Base-by-base conservation (phyloP, 2,329 filamentous ascomycete species). In the Periglandula ipomoeae region DNA sequence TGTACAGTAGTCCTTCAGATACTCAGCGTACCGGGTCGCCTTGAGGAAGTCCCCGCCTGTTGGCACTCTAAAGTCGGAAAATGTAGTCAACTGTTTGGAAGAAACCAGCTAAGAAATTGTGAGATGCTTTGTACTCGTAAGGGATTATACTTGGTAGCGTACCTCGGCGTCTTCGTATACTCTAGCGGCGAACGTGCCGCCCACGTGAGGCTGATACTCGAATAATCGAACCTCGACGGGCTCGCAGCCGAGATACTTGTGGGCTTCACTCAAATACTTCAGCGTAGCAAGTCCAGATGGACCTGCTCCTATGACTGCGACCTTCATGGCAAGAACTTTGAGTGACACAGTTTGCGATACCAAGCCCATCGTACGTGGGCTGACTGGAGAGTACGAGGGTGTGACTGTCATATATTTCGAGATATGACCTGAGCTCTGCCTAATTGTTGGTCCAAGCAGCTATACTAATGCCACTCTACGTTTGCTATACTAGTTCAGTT, bases 51-150 rank as follows among this genome's bases (percentile, higher is more conserved):
- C 70, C 3, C 61, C 60, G 3, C 65, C 59, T 3, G 62, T 47
- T 7, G 62, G 52, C 13, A 64, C 60, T 5, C 70, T 62, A 48
- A 69, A 70, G 52, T 74, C 71, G 1, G 71, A 74, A 54, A 74
- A 74, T 5, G 65, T 59, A 0, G 70, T 74, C n/a, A 75, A 62
- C 35, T 71, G 69, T 52, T 69, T 72, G 3, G 69, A 72, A 1
- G 67, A 71, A 5, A 74, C 71, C 5, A 72, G 60, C 63, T 65
- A 46, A 20, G 26, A 10, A 19, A 13, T 9, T 10, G 17, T 10
- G 17, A 22, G 13, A 8, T 20, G 17, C 2, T 3, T 15, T 11
- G 11, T 9, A 26, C 17, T 10, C 9, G 39, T 26, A 15, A 13
- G 5, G 9, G 11, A 22, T 26, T 30, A 9, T 8, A 17, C 15